Base-by-base conservation (phyloP, 2,329 filamentous ascomycete species). In the Nothomitra cinnamomea region DNA sequence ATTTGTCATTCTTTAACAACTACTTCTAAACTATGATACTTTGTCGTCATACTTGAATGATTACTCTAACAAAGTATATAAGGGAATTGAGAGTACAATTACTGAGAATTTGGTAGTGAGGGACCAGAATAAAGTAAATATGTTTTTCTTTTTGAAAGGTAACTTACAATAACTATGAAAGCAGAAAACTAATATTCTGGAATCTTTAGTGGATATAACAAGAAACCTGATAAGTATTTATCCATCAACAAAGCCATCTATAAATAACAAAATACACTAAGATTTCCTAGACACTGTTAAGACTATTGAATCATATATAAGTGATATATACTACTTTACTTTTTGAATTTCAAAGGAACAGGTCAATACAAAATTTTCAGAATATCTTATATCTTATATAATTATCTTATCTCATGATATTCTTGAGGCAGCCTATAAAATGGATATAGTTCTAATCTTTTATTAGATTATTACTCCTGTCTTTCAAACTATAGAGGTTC, bases 401-500 rank as follows among this genome's bases (percentile, higher is more conserved):
- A 24, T 24, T 32, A 49, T 35, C 45, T 28, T 49, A 24, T 49
- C 45, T 49, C 45, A 17, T 28, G 24, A 49, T 49, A 49, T 49
- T 28, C 45, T 49, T 24, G 25, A 21, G 22, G 45, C 45, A 19
- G 45, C 45, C 24, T 49, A 49, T 32, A 49, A 49, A 28, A 49
- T 28, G 3, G 45, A 49, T 49, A 24, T 24, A 19, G 45, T 49
- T 19, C 22, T 49, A 19, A 24, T 19, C 24, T 49, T 49, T 49
- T 49, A 49, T 32, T 24, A 24, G n/a, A 19, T n/a, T 32, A 32
- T 49, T 19, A 24, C 45, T 32, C 45, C 45, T 49, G 32, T 49
- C 17, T 32, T 49, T 49, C 45, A 49, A 28, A 49, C 45, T 32
- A 49, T 49, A 19, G 45, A 24, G n/a, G 28, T 49, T 28, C 45